Evolutionary conservation across 1,284 basidiomycete species (phyloP), one percentile per base, ranked within the genome.

Genomic region (Cryptococcus floricola): DNA sequence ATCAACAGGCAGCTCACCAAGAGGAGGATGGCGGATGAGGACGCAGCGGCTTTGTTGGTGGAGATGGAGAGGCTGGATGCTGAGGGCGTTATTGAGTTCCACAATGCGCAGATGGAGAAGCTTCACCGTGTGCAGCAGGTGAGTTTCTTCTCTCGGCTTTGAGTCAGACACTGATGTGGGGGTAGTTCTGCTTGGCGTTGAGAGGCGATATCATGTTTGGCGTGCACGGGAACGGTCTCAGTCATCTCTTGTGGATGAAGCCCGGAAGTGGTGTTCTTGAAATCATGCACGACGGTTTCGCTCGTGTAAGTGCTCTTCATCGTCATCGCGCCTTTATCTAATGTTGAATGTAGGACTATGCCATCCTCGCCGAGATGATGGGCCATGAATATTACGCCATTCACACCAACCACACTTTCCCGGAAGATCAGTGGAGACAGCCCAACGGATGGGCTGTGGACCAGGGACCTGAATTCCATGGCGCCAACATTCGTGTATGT

Each of bases 171-270:
- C 31, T 54, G 19, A 49, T 45, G 38, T 28, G 18, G 19, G 31
- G 18, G 38, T 31, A 56, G 47, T 57, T 53, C 48, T 57, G 56
- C 28, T 47, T 57, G 25, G 56, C 56, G 3, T 41, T 57, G 7
- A 34, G 42, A 27, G 48, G 47, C 18, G 52, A 57, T 41, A 56
- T 61, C 38, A 59, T 64, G 59, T 48, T 63, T 19, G 60, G 55
- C n/a, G 62, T 63, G 23, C 64, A 60, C 38, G 61, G 64, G 13
- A 66, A 66, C 31, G 65, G 65, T 12, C 53, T 64, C 7, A 64
- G 58, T 14, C 65, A 66, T 58, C 62, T 62, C 48, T 27, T 66
- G 38, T 66, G 62, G 62, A 60, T 61, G 62, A 58, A 56, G 43
- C 61, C 65, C 4, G 57, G 54, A 5, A 47, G 58, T 31, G 61